phyloP scores from a whole-genome alignment of 495 filamentous ascomycete species.

The Penicillium lividum region DNA sequence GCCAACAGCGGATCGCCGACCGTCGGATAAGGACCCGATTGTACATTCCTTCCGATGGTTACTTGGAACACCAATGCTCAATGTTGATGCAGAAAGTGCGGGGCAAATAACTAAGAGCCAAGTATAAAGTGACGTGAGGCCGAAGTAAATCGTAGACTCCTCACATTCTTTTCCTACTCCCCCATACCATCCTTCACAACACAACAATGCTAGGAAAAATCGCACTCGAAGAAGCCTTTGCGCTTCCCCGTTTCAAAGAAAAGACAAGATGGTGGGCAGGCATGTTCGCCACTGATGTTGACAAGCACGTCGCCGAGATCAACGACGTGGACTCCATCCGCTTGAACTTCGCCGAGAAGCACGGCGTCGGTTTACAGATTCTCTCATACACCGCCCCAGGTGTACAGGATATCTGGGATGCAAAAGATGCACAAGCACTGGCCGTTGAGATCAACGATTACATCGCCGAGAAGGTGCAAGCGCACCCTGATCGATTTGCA shows the following conservation, averaged over 20 bases:
- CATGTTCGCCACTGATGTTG: conserved; percentile 45
- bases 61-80: neutral
- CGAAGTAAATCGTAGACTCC: neutral
- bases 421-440: conserved; percentile 44
- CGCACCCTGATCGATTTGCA: conserved; percentile 54
- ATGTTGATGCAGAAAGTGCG: neutral
- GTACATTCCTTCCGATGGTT: neutral
- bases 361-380: conserved; percentile 63
- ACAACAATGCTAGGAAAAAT: conserved; percentile 52
- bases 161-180: conserved; percentile 1
- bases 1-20: conserved; percentile 8
- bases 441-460: conserved; percentile 59
- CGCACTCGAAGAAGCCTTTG: conserved; percentile 54
- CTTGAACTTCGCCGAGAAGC: conserved; percentile 53
- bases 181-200: neutral
- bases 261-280: conserved; percentile 50
- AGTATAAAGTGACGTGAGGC: neutral
- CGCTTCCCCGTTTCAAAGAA: conserved; percentile 48
- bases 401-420: conserved; percentile 56
- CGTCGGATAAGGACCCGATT: conserved; percentile 16
- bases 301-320: conserved; percentile 45
- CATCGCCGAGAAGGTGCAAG: conserved; percentile 51
- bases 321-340: conserved; percentile 53
- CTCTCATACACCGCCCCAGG: conserved; percentile 58
- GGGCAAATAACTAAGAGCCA: neutral